Evolutionary conservation across 1,284 basidiomycete genomes (phyloP).

Genomic region (Pseudomicrostroma phylloplanum): DNA sequence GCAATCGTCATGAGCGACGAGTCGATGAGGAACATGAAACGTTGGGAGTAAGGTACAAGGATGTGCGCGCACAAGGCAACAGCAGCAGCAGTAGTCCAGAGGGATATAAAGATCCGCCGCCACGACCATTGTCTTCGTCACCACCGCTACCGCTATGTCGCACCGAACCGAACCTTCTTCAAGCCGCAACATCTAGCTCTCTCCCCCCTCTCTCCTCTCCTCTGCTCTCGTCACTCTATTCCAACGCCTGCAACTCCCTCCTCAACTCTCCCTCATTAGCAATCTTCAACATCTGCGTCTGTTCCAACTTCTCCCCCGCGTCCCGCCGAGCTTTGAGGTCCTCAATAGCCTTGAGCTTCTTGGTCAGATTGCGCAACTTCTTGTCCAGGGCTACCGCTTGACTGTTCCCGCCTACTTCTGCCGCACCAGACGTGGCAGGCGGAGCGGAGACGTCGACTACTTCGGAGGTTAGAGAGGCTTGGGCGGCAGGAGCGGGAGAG

Average conservation of each 20-base stretch:
- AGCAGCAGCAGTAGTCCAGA: no score
- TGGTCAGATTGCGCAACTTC: conserved; percentile 70
- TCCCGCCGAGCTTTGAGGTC: conserved; percentile 84
- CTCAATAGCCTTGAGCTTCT: conserved; percentile 90
- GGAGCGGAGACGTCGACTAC: not conserved
- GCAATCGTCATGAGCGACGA: no score
- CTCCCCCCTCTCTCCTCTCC: not conserved
- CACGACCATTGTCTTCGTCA: no score
- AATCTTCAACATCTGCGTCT: conserved; percentile 91
- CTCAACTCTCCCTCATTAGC: conserved; percentile 76
- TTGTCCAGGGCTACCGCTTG: conserved; percentile 45
- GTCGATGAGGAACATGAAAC: no score
- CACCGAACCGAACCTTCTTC: no score
- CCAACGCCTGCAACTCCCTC: conserved; percentile 64
- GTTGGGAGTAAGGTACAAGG: no score
- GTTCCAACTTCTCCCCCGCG: conserved; percentile 80
- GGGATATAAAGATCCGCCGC: no score
- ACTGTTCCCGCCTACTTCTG: conserved; percentile 31
- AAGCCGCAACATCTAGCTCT: not conserved
- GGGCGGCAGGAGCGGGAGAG: conserved; percentile 6
- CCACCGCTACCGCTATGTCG: no score
- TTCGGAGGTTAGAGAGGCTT: not conserved
- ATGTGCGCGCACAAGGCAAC: no score
- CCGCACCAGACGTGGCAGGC: conserved; percentile 20
- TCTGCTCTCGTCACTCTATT: conserved; percentile 17